A percentile compares a stretch with the other conserved stretches of the same genome.
phyloP scores from a whole-genome alignment of 2,329 filamentous ascomycete genomes.

The Fusarium musae region DNA sequence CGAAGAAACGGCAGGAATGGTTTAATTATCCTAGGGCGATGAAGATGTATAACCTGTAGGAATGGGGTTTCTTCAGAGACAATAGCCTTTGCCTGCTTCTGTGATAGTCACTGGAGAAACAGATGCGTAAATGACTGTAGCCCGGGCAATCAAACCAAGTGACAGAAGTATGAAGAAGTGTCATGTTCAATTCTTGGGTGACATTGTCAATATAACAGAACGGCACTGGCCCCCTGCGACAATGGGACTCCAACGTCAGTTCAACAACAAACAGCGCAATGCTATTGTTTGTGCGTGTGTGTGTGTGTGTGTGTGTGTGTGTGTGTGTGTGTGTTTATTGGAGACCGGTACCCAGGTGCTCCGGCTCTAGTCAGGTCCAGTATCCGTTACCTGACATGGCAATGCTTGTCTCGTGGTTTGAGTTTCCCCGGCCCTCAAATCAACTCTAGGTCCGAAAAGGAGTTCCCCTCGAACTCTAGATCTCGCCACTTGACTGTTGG shows the following conservation, averaged over 20 bases:
- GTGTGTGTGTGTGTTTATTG: constrained; percentile 13
- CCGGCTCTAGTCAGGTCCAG: neutral
- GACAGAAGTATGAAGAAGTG: neutral
- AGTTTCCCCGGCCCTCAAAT: constrained; percentile 3
- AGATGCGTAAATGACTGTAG: constrained; percentile 1
- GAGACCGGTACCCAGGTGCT: constrained; percentile 11
- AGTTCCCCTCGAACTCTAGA: constrained; percentile 11
- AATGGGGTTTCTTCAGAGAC: constrained; percentile 23
- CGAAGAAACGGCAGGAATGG: constrained; percentile 25
- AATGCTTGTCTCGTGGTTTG: constrained; percentile 11
- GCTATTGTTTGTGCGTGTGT: neutral
- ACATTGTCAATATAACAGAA: constrained; percentile 3
- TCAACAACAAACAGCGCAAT: constrained; percentile 9
- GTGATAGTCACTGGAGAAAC: neutral
- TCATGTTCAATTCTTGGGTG: neutral
- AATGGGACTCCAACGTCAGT: constrained; percentile 14
- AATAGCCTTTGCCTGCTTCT: neutral
- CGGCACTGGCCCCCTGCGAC: neutral
- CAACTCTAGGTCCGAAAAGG: constrained; percentile 7
- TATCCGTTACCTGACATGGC: constrained; percentile 11
- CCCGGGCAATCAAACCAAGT: neutral
- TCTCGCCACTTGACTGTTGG: neutral
- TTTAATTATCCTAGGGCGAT: neutral
- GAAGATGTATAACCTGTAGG: constrained; percentile 1
- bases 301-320: neutral